A percentile compares a stretch with the other conserved stretches of the same genome.
phyloP scores from a whole-genome alignment of 768 basidiomycete species.

The Imleria badia region DNA sequence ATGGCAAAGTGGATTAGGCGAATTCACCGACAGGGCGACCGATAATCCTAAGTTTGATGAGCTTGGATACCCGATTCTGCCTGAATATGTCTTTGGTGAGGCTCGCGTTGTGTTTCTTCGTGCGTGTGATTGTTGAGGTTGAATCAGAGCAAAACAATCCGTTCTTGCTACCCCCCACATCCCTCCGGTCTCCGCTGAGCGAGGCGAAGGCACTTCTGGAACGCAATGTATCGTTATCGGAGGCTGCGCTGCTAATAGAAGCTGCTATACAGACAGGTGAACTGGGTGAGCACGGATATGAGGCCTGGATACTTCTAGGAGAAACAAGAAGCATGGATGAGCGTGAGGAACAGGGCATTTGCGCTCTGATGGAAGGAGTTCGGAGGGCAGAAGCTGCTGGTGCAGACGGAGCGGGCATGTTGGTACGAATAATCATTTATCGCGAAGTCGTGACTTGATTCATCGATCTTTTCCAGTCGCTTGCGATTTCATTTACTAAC shows the following conservation, averaged over 20 bases:
- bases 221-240: conserved; percentile 81
- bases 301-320: conserved; percentile 91
- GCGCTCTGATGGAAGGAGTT: conserved; percentile 74
- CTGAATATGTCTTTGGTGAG: conserved; percentile 77
- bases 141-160: conserved; percentile 68
- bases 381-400: conserved; percentile 62
- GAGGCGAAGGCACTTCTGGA: conserved; percentile 78
- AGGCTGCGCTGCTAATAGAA: conserved; percentile 85
- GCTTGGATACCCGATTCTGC: conserved; percentile 74
- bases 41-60: conserved; percentile 55
- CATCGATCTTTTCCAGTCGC: conserved; percentile 53
- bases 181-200: conserved; percentile 49
- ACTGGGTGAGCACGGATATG: conserved; percentile 77
- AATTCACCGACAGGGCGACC: conserved; percentile 35
- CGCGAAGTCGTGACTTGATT: not conserved
- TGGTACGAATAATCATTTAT: conserved; percentile 46
- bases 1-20: conserved; percentile 59
- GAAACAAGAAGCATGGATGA: conserved; percentile 90
- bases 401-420: conserved; percentile 67
- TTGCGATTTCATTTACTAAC: conserved; percentile 96
- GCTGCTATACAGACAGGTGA: conserved; percentile 86
- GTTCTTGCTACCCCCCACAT: conserved; percentile 53
- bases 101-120: not conserved
- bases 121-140: conserved; percentile 1
- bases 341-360: conserved; percentile 79